phyloP scores from a whole-genome alignment of 179 eudicot species.

The Beta lomatogona region DNA sequence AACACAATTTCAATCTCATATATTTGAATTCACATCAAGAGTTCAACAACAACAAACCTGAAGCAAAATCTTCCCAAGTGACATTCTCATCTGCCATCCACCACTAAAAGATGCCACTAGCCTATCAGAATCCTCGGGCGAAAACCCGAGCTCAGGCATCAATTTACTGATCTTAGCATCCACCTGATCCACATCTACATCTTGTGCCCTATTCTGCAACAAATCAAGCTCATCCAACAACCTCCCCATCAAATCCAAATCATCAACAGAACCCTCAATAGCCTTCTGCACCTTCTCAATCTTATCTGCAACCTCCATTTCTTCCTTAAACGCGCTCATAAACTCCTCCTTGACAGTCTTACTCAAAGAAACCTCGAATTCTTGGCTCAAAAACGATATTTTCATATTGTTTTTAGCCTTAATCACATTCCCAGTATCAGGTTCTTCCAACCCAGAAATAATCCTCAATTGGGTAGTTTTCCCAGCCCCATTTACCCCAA shows the following conservation, averaged over 20 bases:
- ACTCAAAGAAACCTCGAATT: constrained; percentile 81
- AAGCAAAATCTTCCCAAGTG: constrained; percentile 91
- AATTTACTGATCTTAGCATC: constrained; percentile 83
- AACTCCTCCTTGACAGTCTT: constrained; percentile 92
- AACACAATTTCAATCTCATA: neutral
- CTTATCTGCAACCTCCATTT: constrained; percentile 75
- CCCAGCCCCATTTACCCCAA: constrained; percentile 98
- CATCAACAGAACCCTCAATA: constrained; percentile 72
- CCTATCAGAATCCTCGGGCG: constrained; percentile 85
- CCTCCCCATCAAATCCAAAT: constrained; percentile 95
- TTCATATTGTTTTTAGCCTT: constrained; percentile 87
- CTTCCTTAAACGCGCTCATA: constrained; percentile 79
- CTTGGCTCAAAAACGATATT: constrained; percentile 85
- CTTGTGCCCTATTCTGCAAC: constrained; percentile 82
- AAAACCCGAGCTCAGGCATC: constrained; percentile 92
- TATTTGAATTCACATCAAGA: neutral
- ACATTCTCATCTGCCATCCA: constrained; percentile 99
- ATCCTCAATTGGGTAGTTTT: constrained; percentile 95
- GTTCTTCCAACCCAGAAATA: constrained; percentile 75
- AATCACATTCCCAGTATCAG: constrained; percentile 87
- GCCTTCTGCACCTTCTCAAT: constrained; percentile 96
- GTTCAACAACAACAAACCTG: constrained; percentile 58
- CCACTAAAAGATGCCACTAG: constrained; percentile 94
- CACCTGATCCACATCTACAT: constrained; percentile 72
- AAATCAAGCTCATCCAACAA: constrained; percentile 93